Percentiles rank a stretch among this genome's conserved stretches.
Conservation (phyloP, 352 stramenopile genomes). For the Thalassiosira exigua region DNA sequence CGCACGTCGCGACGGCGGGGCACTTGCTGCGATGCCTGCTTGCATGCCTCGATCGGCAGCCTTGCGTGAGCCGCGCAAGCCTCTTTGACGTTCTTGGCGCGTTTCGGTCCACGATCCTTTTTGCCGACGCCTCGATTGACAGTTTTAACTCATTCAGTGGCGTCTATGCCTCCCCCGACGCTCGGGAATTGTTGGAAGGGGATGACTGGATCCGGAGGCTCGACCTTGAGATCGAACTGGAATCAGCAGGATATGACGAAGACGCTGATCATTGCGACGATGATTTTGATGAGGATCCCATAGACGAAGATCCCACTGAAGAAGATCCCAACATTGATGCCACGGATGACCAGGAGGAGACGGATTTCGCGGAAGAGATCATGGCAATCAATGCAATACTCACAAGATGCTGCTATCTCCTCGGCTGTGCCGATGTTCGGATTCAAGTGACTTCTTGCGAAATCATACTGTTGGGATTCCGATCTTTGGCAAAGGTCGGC, state of each 20-base stretch:
- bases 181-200: not conserved
- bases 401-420: slow-evolving; percentile 45
- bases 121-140: slow-evolving; percentile 43
- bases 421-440: slow-evolving; percentile 50
- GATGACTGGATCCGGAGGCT: slow-evolving; percentile 39
- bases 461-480: slow-evolving; percentile 46
- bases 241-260: slow-evolving; percentile 9
- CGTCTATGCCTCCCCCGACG: not conserved
- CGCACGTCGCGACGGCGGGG: slow-evolving; percentile 34
- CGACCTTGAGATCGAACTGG: slow-evolving; percentile 36
- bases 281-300: slow-evolving; percentile 11
- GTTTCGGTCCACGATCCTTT: slow-evolving; percentile 47
- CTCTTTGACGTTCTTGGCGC: slow-evolving; percentile 41
- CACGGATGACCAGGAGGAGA: not conserved
- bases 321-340: not conserved
- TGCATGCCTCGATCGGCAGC: slow-evolving; percentile 36
- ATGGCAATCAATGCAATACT: slow-evolving; percentile 46
- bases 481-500: slow-evolving; percentile 49
- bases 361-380: slow-evolving; percentile 37
- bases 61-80: slow-evolving; percentile 10
- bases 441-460: slow-evolving; percentile 54
- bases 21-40: slow-evolving; percentile 47
- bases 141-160: slow-evolving; percentile 4
- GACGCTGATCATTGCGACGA: slow-evolving; percentile 24
- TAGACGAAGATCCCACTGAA: not conserved